Conservation (phyloP, 1,284 basidiomycete species). For the Marasmius sp. region DNA sequence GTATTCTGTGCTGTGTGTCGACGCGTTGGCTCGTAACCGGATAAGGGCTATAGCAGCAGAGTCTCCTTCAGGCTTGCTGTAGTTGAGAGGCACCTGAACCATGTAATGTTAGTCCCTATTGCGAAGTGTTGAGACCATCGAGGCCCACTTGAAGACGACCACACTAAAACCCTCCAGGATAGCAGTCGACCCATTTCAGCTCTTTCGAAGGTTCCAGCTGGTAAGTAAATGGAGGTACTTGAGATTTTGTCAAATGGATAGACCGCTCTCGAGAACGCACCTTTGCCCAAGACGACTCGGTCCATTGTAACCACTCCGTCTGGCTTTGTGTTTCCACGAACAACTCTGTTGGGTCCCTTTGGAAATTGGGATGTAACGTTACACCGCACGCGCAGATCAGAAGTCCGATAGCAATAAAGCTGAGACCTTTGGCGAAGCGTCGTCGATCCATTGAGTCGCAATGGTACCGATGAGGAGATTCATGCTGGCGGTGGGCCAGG, state of each 20-base stretch:
- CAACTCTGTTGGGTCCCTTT: neutral
- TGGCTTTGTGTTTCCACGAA: neutral
- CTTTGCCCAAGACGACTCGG: neutral
- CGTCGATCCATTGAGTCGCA: neutral
- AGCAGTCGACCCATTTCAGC: neutral
- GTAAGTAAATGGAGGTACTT: neutral
- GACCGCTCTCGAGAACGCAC: neutral
- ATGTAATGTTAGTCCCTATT: neutral
- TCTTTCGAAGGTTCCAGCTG: neutral
- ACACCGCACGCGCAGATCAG: neutral
- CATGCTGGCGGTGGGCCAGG: too few species aligned
- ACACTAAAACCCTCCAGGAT: neutral
- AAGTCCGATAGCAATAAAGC: neutral
- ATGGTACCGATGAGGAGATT: too few species aligned
- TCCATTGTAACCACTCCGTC: neutral
- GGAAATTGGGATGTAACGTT: neutral
- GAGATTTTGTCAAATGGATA: neutral
- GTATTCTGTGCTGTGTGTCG: constrained; percentile 20
- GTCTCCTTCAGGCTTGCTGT: constrained; percentile 22
- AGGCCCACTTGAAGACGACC: constrained; percentile 1
- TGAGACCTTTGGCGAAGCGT: neutral
- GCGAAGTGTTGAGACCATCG: neutral
- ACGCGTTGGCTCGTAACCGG: constrained; percentile 20
- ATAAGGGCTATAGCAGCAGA: constrained; percentile 29
- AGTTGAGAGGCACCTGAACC: constrained; percentile 29